These are phyloP conservation scores for Kentomonas sorsogonicus DNA, from an alignment of 208 protist genomes.

Conservation along the genomic window DNA sequence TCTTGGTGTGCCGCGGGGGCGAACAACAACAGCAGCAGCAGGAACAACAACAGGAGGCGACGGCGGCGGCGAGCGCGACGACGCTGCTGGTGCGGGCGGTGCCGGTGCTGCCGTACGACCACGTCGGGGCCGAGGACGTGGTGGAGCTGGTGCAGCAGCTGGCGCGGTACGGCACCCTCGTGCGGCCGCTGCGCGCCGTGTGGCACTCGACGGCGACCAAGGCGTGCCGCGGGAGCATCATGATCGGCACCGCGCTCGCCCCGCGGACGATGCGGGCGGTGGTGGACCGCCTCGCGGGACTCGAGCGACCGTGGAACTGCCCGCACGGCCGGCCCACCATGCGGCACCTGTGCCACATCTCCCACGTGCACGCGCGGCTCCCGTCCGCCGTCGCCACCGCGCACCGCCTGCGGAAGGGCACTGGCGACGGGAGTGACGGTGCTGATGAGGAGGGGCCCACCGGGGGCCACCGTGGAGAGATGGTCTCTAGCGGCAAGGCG, in stretches of 20 bases:
- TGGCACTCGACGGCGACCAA: conserved; percentile 90
- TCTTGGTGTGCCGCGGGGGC: too few species aligned
- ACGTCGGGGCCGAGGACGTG: conserved; percentile 79
- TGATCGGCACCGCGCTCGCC: conserved; percentile 88
- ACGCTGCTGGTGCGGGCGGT: conserved; percentile 71
- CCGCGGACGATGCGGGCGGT: conserved; percentile 73
- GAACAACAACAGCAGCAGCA: too few species aligned
- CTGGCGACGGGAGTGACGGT: too few species aligned
- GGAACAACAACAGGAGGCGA: conserved; percentile 38
- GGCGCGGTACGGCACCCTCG: conserved; percentile 50
- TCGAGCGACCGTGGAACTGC: conserved; percentile 93
- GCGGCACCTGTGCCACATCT: conserved; percentile 53
- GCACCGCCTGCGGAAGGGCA: too few species aligned
- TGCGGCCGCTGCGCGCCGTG: conserved; percentile 63
- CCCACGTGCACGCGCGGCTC: too few species aligned
- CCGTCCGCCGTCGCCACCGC: too few species aligned
- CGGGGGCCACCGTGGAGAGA: too few species aligned
- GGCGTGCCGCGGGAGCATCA: conserved; percentile 90
- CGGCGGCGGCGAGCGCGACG: conserved; percentile 36
- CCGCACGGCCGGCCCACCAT: conserved; percentile 93
- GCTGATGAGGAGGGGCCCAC: too few species aligned
- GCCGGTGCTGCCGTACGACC: conserved; percentile 82
- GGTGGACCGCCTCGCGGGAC: conserved; percentile 51
- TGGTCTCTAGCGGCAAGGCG: too few species aligned
- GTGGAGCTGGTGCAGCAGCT: conserved; percentile 84